Evolutionary conservation across 106 monocot species (phyloP), one percentile per base, ranked within the genome.

Genomic region (Dioscorea zingiberensis): DNA sequence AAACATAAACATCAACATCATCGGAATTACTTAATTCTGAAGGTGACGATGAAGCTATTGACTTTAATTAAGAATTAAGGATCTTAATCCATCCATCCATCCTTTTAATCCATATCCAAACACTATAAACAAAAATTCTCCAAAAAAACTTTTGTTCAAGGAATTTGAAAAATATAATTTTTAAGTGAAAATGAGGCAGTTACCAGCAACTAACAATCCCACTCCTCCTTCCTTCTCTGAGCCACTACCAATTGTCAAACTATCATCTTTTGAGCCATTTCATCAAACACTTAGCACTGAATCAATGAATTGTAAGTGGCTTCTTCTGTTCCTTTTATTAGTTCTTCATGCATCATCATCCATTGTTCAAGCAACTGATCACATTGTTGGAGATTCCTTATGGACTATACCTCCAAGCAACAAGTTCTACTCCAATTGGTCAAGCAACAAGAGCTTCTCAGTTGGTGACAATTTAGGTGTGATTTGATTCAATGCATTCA

Each of bases 351-450:
- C n/a, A n/a, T n/a, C n/a, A 14, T 21, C 15, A 47, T 5, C 1
- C 25, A 4, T 10, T 17, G 48, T 27, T 2, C 7, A 10, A 26
- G 53, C 66, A 18, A n/a, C 17, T 27, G 62, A 77, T 13, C 74
- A 74, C 69, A 59, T 62, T 21, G 73, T 78, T 0, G 82, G 78
- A n/a, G 64, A 70, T 22, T 77, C 77, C 48, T 70, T 60, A 25
- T 82, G 82, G 82, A 59, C 74, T 48, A 82, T 82, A 18, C 82
- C 82, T 21, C 68, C 73, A 1, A 69, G 44, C 77, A 69, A 70
- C 53, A 64, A 60, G 7, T 78, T 69, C 65, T 82, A 77, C 73
- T 38, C 28, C 73, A 60, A 69, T 59, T 82, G 82, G 82, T 45
- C 82, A 19, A 58, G 45, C 4, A 77, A 82, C 54, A 59, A 17